These are phyloP conservation scores for Avicennia marina DNA, from an alignment of 257 asterid genomes.

Conservation along the genomic window DNA sequence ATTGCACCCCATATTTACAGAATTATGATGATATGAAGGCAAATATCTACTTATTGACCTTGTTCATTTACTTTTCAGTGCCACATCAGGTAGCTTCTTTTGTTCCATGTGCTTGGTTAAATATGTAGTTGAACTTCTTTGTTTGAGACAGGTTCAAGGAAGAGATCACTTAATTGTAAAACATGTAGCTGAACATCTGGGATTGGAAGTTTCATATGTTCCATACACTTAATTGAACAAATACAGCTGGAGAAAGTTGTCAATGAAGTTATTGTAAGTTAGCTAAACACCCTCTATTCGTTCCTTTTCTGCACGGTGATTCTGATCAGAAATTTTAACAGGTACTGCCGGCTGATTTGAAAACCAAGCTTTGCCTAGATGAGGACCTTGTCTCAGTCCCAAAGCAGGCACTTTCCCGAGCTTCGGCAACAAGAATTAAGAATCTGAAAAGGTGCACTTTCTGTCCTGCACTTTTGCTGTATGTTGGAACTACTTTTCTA, in stretches of 20 bases:
- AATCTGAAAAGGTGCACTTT: constrained; percentile 50
- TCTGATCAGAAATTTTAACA: constrained; percentile 17
- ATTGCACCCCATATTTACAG: neutral
- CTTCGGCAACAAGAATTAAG: constrained; percentile 55
- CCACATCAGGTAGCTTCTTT: too few species aligned
- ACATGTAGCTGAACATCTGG: constrained; percentile 75
- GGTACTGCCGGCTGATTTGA: constrained; percentile 96
- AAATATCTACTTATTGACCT: too few species aligned
- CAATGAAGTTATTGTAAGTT: constrained; percentile 83
- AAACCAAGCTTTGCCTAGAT: constrained; percentile 81
- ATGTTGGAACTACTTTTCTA: neutral
- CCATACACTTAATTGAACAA: constrained; percentile 96
- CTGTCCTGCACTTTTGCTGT: constrained; percentile 5
- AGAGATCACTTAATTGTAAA: constrained; percentile 66
- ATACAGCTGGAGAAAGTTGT: constrained; percentile 94
- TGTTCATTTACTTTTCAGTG: neutral
- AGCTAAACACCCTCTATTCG: constrained; percentile 5
- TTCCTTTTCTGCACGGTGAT: neutral
- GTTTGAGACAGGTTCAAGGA: constrained; percentile 85
- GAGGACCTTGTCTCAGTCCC: constrained; percentile 83
- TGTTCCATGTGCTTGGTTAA: constrained; percentile 4
- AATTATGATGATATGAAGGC: too few species aligned
- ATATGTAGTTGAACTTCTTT: constrained; percentile 4
- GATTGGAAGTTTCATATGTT: constrained; percentile 74
- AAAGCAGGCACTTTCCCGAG: constrained; percentile 75